A percentile compares a stretch with the other conserved stretches of the same genome.
Evolutionary conservation across 768 basidiomycete genomes (phyloP).

Genomic region (Lentinula boryana): DNA sequence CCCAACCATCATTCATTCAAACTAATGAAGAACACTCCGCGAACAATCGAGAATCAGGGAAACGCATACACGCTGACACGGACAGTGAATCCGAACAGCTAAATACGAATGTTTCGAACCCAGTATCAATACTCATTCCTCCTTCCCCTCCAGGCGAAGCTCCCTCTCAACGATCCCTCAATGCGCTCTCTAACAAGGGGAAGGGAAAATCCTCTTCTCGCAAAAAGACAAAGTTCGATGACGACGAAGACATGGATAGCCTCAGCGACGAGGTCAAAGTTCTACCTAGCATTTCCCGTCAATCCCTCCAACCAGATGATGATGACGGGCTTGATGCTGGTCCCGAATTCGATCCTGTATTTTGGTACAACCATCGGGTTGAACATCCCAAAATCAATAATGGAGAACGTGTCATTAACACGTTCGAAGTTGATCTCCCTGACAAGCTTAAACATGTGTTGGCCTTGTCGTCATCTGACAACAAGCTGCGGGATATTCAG

Average conservation of each 20-base stretch:
- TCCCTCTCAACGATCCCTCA: conserved; percentile 2
- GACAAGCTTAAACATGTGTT: conserved; percentile 62
- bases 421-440: conserved; percentile 54
- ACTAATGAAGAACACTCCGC: not conserved
- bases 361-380: conserved; percentile 24
- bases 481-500: conserved; percentile 31
- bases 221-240: conserved; percentile 13
- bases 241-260: conserved; percentile 22
- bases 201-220: conserved; percentile 24
- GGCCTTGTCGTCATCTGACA: conserved; percentile 46
- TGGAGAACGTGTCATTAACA: conserved; percentile 24
- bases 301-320: not conserved
- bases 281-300: conserved; percentile 17
- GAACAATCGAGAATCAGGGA: conserved; percentile 27
- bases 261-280: conserved; percentile 27
- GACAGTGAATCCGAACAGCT: conserved; percentile 12
- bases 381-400: conserved; percentile 14
- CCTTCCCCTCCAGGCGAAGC: conserved; percentile 61
- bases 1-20: not conserved
- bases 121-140: conserved; percentile 42
- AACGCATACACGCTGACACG: conserved; percentile 35
- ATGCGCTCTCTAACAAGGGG: conserved; percentile 14
- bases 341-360: conserved; percentile 23
- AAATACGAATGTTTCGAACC: conserved; percentile 4
- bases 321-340: conserved; percentile 23